Evolutionary conservation across 1,284 basidiomycete genomes (phyloP).

Genomic region (Xerocomus nothofagi): DNA sequence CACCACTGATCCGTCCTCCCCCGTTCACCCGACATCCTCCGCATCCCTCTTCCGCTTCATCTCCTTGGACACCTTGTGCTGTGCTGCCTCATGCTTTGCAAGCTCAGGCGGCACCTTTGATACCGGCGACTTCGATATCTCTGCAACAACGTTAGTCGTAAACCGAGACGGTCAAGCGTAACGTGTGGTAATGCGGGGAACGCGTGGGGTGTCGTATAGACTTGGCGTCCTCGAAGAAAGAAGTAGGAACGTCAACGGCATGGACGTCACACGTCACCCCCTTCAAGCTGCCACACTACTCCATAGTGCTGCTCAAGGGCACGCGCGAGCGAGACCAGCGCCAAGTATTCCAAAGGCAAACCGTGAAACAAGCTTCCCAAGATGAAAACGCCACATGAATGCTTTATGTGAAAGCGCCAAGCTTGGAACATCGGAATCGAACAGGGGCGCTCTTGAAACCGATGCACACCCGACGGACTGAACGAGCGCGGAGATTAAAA

Average conservation of each 20-base stretch:
- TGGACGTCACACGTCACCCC: not conserved
- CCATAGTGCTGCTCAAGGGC: too few species aligned
- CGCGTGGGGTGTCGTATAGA: constrained; percentile 12
- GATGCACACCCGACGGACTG: not conserved
- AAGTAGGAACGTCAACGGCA: constrained; percentile 7
- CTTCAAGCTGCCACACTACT: too few species aligned
- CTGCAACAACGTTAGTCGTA: too few species aligned
- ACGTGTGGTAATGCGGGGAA: constrained; percentile 3
- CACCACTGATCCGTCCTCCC: not conserved
- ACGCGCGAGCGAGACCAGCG: not conserved
- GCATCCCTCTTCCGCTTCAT: constrained; percentile 89
- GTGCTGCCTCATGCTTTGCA: constrained; percentile 86
- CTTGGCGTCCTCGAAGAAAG: not conserved
- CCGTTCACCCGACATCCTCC: constrained; percentile 60
- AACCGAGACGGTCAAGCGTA: too few species aligned
- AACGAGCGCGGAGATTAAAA: constrained; percentile 12
- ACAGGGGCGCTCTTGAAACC: too few species aligned
- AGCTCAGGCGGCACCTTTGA: constrained; percentile 88
- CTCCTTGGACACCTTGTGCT: constrained; percentile 84
- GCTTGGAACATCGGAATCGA: constrained; percentile 5
- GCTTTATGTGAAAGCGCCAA: not conserved
- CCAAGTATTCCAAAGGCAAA: not conserved
- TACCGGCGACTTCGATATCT: constrained; percentile 90
- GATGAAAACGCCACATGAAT: not conserved
- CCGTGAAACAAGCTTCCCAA: not conserved